Conservation (phyloP, 768 basidiomycete species). For the Suillus subalutaceus region DNA sequence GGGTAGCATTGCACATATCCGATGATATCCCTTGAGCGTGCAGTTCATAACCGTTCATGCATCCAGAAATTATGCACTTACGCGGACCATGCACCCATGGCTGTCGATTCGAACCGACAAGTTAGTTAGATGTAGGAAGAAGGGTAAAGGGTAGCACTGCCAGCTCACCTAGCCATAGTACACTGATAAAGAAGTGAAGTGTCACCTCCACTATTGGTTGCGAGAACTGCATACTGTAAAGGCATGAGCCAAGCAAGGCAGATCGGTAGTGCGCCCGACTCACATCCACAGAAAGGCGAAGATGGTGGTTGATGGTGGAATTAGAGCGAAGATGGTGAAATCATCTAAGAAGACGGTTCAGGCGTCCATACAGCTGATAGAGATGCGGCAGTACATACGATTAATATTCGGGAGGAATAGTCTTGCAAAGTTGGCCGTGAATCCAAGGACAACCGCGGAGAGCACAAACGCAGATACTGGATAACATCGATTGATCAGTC, state of each 20-base stretch:
- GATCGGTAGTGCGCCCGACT: constrained; percentile 22
- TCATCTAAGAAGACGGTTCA: constrained; percentile 46
- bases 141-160: constrained; percentile 3
- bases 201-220: constrained; percentile 66
- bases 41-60: constrained; percentile 12
- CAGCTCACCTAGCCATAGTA: constrained; percentile 70
- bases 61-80: constrained; percentile 36
- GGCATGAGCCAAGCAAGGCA: constrained; percentile 5
- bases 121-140: not conserved
- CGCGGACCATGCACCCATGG: constrained; percentile 77
- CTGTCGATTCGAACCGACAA: constrained; percentile 38
- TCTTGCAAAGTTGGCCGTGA: constrained; percentile 66
- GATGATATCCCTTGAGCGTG: constrained; percentile 62
- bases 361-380: not conserved
- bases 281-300: constrained; percentile 63
- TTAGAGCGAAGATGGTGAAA: constrained; percentile 69
- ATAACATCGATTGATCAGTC: constrained; percentile 14
- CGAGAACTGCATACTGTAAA: constrained; percentile 65
- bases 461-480: constrained; percentile 42
- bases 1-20: constrained; percentile 63
- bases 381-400: constrained; percentile 43
- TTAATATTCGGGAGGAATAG: constrained; percentile 68
- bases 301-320: constrained; percentile 68
- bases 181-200: constrained; percentile 53
- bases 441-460: constrained; percentile 60